phyloP scores from a whole-genome alignment of 192 early-diverging fungal genomes.

The Podochytrium sp. region DNA sequence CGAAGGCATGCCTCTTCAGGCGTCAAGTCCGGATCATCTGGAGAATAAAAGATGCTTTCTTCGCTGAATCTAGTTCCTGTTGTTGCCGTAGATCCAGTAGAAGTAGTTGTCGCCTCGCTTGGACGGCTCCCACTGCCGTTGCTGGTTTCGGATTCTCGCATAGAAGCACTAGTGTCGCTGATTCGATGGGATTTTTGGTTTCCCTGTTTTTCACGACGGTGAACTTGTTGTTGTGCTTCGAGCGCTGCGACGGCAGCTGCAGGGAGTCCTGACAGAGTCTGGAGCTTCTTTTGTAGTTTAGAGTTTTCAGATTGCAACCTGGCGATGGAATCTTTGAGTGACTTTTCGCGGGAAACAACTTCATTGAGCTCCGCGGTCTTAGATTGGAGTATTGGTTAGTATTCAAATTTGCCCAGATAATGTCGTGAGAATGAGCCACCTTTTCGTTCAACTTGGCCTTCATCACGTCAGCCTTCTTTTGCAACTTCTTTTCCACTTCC shows the following conservation, averaged over 20 bases:
- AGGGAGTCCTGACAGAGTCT: background rate
- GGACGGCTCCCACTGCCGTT: background rate
- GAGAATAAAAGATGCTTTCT: background rate
- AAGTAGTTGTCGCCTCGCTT: background rate
- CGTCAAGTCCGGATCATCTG: constrained; percentile 11
- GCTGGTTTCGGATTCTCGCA: constrained; percentile 10
- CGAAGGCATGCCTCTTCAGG: constrained; percentile 13
- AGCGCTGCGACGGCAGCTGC: background rate
- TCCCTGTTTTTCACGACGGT: constrained; percentile 6
- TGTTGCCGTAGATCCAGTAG: background rate
- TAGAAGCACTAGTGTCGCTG: constrained; percentile 4
- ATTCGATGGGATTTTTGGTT: background rate
- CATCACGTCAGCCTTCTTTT: constrained; percentile 32
- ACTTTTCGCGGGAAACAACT: background rate
- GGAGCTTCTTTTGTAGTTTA: constrained; percentile 1
- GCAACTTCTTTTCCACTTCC: constrained; percentile 44
- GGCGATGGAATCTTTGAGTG: constrained; percentile 15
- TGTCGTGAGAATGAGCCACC: too few species aligned
- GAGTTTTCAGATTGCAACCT: constrained; percentile 3
- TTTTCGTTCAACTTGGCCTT: constrained; percentile 40
- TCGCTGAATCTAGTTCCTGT: background rate
- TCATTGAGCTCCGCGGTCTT: constrained; percentile 10
- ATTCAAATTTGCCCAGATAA: background rate
- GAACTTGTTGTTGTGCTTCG: constrained; percentile 10
- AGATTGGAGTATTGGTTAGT: constrained; percentile 1